A percentile compares a stretch with the other conserved stretches of the same genome.
phyloP scores from a whole-genome alignment of 352 stramenopile species.

The Globisporangium splendens region DNA sequence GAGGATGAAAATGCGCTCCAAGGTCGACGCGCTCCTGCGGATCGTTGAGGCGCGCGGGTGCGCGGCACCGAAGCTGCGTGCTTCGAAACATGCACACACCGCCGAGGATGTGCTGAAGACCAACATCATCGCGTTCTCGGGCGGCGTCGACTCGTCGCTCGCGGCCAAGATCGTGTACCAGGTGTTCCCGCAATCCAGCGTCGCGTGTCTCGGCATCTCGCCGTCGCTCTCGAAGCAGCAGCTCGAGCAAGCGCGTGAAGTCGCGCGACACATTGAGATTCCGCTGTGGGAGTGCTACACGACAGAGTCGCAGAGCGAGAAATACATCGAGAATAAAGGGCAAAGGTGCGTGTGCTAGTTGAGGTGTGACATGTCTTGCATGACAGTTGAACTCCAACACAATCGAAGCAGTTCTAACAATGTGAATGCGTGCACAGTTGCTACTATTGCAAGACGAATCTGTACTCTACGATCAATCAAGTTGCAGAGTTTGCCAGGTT shows the following conservation, averaged over 20 bases:
- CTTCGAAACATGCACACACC: no score
- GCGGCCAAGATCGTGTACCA: slow-evolving; percentile 88
- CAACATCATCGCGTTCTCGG: slow-evolving; percentile 91
- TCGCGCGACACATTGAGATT: slow-evolving; percentile 89
- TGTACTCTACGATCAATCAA: slow-evolving; percentile 94
- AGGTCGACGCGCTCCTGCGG: slow-evolving; percentile 36
- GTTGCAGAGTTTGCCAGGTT: slow-evolving; percentile 68
- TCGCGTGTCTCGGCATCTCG: slow-evolving; percentile 92
- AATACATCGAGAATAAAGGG: slow-evolving; percentile 94
- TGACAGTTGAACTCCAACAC: not conserved
- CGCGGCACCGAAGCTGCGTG: not conserved
- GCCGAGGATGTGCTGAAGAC: slow-evolving; percentile 16
- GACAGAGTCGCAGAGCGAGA: slow-evolving; percentile 69
- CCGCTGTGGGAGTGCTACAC: slow-evolving; percentile 87
- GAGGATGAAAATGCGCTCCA: slow-evolving; percentile 1
- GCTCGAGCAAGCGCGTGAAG: slow-evolving; percentile 77
- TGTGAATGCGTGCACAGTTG: slow-evolving; percentile 51
- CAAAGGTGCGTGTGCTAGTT: slow-evolving; percentile 47
- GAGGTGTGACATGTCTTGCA: no score
- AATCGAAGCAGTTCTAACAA: not conserved
- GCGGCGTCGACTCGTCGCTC: slow-evolving; percentile 95
- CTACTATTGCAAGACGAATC: slow-evolving; percentile 96
- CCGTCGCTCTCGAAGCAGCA: slow-evolving; percentile 86
- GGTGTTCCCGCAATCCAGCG: slow-evolving; percentile 69
- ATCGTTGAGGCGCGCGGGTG: slow-evolving; percentile 32